These are phyloP conservation scores for Marasmius sp. DNA, from an alignment of 1,284 basidiomycete species.

Conservation along the genomic window DNA sequence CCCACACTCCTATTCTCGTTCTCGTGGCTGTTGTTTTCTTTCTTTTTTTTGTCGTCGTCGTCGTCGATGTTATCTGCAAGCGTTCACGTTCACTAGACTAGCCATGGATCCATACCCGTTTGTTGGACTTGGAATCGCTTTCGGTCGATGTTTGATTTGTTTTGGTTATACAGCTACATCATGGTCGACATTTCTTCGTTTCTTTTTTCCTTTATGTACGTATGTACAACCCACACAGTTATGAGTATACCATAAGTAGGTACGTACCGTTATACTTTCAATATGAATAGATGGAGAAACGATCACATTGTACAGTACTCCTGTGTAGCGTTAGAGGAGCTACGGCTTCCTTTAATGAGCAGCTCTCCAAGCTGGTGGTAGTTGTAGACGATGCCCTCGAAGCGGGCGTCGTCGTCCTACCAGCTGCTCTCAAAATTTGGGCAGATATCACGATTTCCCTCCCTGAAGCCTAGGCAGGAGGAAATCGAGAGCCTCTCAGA, in stretches of 20 bases:
- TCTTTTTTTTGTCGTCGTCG: neutral
- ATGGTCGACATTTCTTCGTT: neutral
- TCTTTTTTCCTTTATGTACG: neutral
- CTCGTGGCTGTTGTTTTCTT: too few species aligned
- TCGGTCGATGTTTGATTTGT: conserved; percentile 1
- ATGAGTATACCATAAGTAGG: neutral
- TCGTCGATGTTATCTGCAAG: neutral
- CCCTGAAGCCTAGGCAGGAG: too few species aligned
- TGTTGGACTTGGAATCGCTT: neutral
- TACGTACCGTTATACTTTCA: neutral
- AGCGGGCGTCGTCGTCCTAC: too few species aligned
- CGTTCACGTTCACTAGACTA: neutral
- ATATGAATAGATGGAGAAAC: too few species aligned
- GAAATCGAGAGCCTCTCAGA: too few species aligned
- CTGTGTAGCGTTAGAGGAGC: too few species aligned
- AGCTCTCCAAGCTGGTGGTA: too few species aligned
- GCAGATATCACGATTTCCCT: too few species aligned
- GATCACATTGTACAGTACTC: too few species aligned
- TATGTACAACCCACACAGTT: neutral
- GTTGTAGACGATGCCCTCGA: too few species aligned
- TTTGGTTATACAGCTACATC: conserved; percentile 1
- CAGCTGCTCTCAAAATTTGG: too few species aligned
- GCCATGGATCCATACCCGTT: neutral
- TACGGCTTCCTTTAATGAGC: too few species aligned
- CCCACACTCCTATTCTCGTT: neutral